phyloP scores from a whole-genome alignment of 2,329 filamentous ascomycete genomes.

The Epichloe sibirici region DNA sequence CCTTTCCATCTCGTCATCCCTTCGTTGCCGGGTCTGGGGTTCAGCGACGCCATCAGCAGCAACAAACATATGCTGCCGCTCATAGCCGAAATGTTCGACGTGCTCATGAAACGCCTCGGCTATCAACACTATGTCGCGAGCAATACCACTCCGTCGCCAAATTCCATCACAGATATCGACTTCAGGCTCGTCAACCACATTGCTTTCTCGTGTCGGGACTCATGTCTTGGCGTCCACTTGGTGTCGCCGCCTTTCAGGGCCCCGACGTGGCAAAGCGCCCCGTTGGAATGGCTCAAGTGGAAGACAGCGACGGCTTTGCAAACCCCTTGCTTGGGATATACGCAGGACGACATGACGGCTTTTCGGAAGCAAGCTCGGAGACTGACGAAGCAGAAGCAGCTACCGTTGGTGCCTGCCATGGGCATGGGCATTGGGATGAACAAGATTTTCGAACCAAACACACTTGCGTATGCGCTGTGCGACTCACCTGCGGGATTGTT shows the following conservation, averaged over 20 bases:
- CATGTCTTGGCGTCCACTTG: constrained; percentile 48
- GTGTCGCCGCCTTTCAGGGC: constrained; percentile 41
- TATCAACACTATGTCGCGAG: constrained; percentile 47
- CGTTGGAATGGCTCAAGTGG: constrained; percentile 43
- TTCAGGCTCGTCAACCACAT: constrained; percentile 37
- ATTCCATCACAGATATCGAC: constrained; percentile 37
- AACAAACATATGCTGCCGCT: constrained; percentile 35
- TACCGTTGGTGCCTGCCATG: constrained; percentile 10
- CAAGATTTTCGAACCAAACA: constrained; percentile 35
- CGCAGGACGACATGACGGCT: constrained; percentile 35
- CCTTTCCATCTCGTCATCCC: constrained; percentile 57
- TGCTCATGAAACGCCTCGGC: constrained; percentile 46
- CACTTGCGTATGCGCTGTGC: constrained; percentile 46
- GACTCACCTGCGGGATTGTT: constrained; percentile 49
- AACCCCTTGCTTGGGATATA: constrained; percentile 43
- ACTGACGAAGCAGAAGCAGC: constrained; percentile 6
- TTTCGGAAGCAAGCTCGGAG: constrained; percentile 16
- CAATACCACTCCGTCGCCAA: constrained; percentile 35
- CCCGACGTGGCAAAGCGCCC: constrained; percentile 33
- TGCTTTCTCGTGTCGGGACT: constrained; percentile 31
- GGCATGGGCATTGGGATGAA: constrained; percentile 19
- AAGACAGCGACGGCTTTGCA: constrained; percentile 37
- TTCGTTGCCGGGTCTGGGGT: constrained; percentile 53
- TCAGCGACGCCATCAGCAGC: constrained; percentile 48
- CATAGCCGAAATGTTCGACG: constrained; percentile 43